Conservation (phyloP, 208 protist species). For the Tetramitus jugosus region DNA sequence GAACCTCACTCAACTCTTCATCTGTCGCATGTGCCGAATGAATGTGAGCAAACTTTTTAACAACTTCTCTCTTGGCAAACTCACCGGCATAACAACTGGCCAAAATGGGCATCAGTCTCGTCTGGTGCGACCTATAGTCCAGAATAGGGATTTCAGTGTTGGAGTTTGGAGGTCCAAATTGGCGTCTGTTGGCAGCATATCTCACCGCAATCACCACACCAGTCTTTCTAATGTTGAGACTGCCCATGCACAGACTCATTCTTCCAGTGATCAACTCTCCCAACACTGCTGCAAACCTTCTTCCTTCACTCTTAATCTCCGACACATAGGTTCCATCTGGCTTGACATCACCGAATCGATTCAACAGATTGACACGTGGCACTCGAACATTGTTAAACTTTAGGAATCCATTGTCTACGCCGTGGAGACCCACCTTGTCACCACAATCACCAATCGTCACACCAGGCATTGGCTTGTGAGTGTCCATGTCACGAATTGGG, state of each 20-base stretch:
- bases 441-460: not conserved
- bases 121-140: conserved; percentile 40
- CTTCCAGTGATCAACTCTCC: conserved; percentile 28
- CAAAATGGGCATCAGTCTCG: conserved; percentile 38
- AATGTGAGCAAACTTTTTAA: not conserved
- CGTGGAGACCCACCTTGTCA: conserved; percentile 19
- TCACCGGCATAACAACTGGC: conserved; percentile 16
- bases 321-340: conserved; percentile 21
- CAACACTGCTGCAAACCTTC: not conserved
- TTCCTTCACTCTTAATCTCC: not conserved
- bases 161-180: conserved; percentile 30
- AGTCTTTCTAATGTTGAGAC: not conserved
- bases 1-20: not conserved
- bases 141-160: conserved; percentile 36
- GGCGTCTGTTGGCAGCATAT: conserved; percentile 31
- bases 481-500: conserved; percentile 20
- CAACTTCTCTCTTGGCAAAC: not conserved
- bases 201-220: conserved; percentile 34
- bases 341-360: conserved; percentile 35
- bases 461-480: not conserved
- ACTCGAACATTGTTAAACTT: conserved; percentile 53
- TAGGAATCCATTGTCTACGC: conserved; percentile 56
- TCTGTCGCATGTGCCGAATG: not conserved
- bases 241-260: not conserved
- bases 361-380: conserved; percentile 39